Evolutionary conservation across 257 asterid genomes (phyloP).

Genomic region (Ballota nigra): DNA sequence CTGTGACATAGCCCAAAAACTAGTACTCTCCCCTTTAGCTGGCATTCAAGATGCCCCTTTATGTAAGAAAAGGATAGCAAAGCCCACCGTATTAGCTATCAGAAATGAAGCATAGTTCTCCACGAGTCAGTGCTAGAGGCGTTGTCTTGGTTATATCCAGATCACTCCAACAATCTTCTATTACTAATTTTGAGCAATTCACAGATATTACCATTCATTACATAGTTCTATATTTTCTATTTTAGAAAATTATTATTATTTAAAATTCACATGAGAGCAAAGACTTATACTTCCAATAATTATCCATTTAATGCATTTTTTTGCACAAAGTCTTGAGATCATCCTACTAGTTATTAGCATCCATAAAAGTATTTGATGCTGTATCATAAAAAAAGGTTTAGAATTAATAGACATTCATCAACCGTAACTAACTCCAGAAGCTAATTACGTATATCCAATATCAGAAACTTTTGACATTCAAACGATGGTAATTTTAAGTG

Average conservation of each 20-base stretch:
- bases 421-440: neutral
- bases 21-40: neutral
- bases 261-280: neutral
- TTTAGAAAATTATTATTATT: neutral
- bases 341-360: slow-evolving; percentile 3
- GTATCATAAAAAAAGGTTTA: neutral
- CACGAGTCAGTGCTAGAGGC: neutral
- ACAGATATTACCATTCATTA: no score
- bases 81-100: neutral
- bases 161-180: neutral
- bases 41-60: neutral
- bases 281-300: neutral
- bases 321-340: neutral
- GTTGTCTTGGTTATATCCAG: neutral
- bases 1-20: neutral
- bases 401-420: neutral
- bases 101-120: neutral
- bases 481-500: no score
- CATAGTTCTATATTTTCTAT: neutral
- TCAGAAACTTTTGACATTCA: no score
- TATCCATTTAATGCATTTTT: neutral
- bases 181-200: neutral
- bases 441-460: neutral
- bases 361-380: neutral
- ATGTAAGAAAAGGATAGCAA: neutral